These are phyloP conservation scores for Colletotrichum filicis DNA, from an alignment of 2,329 filamentous ascomycete species.

Conservation along the genomic window DNA sequence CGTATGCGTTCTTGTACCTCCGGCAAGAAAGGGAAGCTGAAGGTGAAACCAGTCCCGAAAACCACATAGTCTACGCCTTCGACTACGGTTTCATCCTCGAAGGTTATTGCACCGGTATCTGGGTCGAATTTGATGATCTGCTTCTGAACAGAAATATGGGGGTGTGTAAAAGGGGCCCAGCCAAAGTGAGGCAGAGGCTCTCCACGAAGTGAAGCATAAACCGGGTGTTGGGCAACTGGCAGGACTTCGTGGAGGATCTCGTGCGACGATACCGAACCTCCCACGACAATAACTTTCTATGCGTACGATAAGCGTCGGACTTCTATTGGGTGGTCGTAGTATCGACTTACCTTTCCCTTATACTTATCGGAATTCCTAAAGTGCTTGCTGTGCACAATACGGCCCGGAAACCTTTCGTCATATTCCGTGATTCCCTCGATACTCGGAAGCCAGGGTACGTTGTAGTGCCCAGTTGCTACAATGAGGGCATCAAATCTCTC, in stretches of 20 bases:
- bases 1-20: conserved; percentile 57
- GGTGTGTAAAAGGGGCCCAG: conserved; percentile 66
- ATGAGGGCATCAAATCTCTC: conserved; percentile 54
- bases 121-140: conserved; percentile 55
- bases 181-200: conserved; percentile 63
- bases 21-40: conserved; percentile 65
- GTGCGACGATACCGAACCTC: conserved; percentile 67
- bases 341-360: conserved; percentile 35
- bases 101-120: conserved; percentile 53
- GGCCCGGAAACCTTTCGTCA: conserved; percentile 47
- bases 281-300: conserved; percentile 65
- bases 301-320: neutral
- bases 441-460: conserved; percentile 51
- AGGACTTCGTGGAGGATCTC: conserved; percentile 66
- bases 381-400: conserved; percentile 53
- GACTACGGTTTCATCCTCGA: conserved; percentile 61
- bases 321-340: rapidly evolving
- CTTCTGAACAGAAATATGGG: conserved; percentile 54
- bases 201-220: conserved; percentile 59
- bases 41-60: conserved; percentile 70
- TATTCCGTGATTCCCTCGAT: conserved; percentile 54
- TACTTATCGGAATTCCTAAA: conserved; percentile 45
- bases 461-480: conserved; percentile 54
- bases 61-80: conserved; percentile 65
- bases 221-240: conserved; percentile 54